phyloP scores from a whole-genome alignment of 78 protist species.

The Tieghemostelium lacteum region DNA sequence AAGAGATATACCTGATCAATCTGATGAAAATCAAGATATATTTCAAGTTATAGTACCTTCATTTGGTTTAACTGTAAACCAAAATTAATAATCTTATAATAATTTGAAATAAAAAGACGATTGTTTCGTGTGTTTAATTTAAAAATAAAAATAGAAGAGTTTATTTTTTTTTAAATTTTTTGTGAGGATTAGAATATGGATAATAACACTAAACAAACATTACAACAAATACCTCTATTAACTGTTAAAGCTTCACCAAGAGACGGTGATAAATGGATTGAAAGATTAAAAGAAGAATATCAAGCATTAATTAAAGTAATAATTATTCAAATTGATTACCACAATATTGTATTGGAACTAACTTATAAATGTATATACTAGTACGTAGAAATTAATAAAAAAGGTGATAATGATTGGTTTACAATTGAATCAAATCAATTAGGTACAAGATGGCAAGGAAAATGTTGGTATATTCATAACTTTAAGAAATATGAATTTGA shows the following conservation, averaged over 20 bases:
- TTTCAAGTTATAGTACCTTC: conserved; percentile 16
- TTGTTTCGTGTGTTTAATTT: too few relatives aligned
- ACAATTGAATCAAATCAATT: conserved; percentile 85
- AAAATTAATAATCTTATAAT: too few relatives aligned
- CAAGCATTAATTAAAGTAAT: conserved; percentile 85
- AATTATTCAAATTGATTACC: background rate
- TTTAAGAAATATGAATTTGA: conserved; percentile 92
- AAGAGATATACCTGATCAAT: background rate
- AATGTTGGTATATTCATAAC: conserved; percentile 91
- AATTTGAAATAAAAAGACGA: too few relatives aligned
- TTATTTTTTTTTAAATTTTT: too few relatives aligned
- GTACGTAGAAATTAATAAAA: conserved; percentile 91
- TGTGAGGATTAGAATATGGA: conserved; percentile 69
- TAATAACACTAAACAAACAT: conserved; percentile 68
- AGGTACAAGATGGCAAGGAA: conserved; percentile 93
- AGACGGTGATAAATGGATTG: conserved; percentile 93
- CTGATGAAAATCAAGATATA: background rate
- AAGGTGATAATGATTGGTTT: conserved; percentile 95
- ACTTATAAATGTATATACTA: background rate
- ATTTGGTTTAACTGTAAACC: conserved; percentile 10
- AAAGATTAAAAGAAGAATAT: conserved; percentile 95
- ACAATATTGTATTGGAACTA: background rate
- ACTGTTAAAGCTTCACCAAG: conserved; percentile 91
- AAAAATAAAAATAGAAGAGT: too few relatives aligned
- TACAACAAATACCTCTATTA: conserved; percentile 89